Evolutionary conservation across 2,329 filamentous ascomycete genomes (phyloP), one percentile per base, ranked within the genome.

Genomic region (Pseudocercospora musae): DNA sequence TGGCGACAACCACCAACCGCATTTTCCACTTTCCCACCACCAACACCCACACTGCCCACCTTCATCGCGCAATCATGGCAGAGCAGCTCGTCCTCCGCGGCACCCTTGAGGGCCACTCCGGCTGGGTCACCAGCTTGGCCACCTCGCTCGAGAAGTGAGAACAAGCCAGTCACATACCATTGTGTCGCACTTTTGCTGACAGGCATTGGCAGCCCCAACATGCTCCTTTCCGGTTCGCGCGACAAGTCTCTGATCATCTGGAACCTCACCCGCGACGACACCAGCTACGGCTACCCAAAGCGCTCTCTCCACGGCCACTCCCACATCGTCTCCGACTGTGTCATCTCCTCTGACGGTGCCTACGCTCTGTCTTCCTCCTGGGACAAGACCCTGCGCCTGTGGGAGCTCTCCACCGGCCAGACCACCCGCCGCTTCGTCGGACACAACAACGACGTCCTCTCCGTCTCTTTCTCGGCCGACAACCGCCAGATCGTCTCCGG

Each of bases 171-270:
- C n/a, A 29, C 29, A 37, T 33, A 50, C 37, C 46, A 33, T 71
- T 59, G 68, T 52, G 55, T 62, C 62, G 42, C 44, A 42, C 25
- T 11, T 18, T 50, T 21, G 62, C 52, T 63, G 46, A 64, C 54
- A 59, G 50, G 21, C 20, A 23, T 56, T 57, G 29, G 31, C 77
- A 88, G 92, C 90, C 95, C 95, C 79, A 98, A 99, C 88, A 98
- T 99, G 94, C 93, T 99, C 80, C 89, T 99, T 77, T 99, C 95
- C 74, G 94, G 86, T 78, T 92, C 88, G 80, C 92, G 95, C 84
- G 95, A 99, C 88, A 97, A 98, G 90, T 91, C 91, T 74, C 86
- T 99, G 81, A 99, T 99, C 85, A 96, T 99, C 88, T 99, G 95
- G 95, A 96, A 97, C 88, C 87, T 99, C 78, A 98, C 95, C 82